Percentiles rank a stretch among this genome's conserved stretches.
These are phyloP conservation scores for Zymoseptoria brevis DNA, from an alignment of 2,329 filamentous ascomycete genomes.

Conservation along the genomic window DNA sequence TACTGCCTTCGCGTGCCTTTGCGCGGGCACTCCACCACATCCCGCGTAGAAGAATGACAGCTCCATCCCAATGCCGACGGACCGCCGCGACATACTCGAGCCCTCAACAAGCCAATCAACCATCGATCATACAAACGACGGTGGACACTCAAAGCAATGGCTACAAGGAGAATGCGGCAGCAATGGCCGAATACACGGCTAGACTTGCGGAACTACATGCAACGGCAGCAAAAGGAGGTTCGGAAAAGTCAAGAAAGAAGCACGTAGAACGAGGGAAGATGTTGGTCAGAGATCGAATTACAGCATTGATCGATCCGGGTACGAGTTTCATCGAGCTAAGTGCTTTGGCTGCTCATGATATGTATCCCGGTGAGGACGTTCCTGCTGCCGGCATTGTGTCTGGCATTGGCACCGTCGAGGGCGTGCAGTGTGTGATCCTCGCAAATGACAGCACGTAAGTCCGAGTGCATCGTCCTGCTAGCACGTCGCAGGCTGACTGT, in stretches of 20 bases:
- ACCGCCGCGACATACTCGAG: slow-evolving; percentile 68
- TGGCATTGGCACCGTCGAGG: slow-evolving; percentile 81
- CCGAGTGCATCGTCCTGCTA: neutral
- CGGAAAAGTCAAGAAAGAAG: slow-evolving; percentile 76
- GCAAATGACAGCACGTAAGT: slow-evolving; percentile 78
- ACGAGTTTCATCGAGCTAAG: slow-evolving; percentile 91
- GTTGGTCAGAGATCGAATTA: slow-evolving; percentile 82
- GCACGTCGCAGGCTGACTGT: slow-evolving; percentile 8
- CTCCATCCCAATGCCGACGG: slow-evolving; percentile 23
- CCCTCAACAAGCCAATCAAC: slow-evolving; percentile 70
- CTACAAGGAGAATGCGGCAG: slow-evolving; percentile 70
- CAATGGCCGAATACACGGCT: slow-evolving; percentile 67
- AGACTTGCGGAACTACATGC: slow-evolving; percentile 62
- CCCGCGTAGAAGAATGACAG: slow-evolving; percentile 7
- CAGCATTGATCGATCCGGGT: slow-evolving; percentile 78
- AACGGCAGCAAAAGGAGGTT: slow-evolving; percentile 61
- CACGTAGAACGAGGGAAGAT: slow-evolving; percentile 86
- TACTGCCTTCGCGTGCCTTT: slow-evolving; percentile 8
- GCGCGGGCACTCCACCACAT: slow-evolving; percentile 12
- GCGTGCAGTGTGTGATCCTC: slow-evolving; percentile 85
- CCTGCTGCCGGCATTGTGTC: slow-evolving; percentile 88
- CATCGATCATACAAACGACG: slow-evolving; percentile 68
- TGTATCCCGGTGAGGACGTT: slow-evolving; percentile 82
- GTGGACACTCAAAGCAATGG: slow-evolving; percentile 71
- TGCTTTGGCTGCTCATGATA: slow-evolving; percentile 74